Evolutionary conservation across 257 asterid species (phyloP).

Genomic region (Linderniella brevidens): DNA sequence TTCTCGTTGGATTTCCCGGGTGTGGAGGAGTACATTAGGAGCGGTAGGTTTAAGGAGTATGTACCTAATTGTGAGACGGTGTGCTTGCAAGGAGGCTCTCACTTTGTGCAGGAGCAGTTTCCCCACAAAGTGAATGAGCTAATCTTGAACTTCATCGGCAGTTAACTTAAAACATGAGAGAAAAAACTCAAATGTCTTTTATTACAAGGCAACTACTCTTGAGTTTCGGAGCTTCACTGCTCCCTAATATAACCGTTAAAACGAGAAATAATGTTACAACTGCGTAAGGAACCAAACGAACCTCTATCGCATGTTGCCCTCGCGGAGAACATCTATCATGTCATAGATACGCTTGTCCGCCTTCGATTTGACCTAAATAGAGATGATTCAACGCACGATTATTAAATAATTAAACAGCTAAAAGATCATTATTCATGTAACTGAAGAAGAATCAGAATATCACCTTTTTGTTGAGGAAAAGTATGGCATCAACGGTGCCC

Average conservation of each 20-base stretch:
- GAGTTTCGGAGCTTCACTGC: too few species aligned
- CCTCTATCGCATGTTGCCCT: constrained; percentile 75
- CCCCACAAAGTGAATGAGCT: constrained; percentile 40
- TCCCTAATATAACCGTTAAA: too few species aligned
- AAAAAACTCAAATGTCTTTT: too few species aligned
- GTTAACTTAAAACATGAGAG: too few species aligned
- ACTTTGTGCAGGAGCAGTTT: constrained; percentile 57
- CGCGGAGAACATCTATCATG: constrained; percentile 88
- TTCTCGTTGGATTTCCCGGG: constrained; percentile 44
- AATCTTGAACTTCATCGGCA: constrained; percentile 18
- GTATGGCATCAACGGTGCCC: constrained; percentile 88
- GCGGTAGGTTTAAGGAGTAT: constrained; percentile 19
- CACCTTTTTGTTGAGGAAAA: constrained; percentile 87
- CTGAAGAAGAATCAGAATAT: not conserved
- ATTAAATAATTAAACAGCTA: not conserved
- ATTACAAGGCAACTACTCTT: too few species aligned
- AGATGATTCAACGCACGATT: constrained; percentile 5
- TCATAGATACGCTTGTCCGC: constrained; percentile 61
- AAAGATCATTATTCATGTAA: not conserved
- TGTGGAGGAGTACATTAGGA: constrained; percentile 23
- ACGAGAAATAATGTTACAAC: too few species aligned
- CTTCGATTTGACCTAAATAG: constrained; percentile 43
- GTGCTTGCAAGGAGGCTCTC: constrained; percentile 39
- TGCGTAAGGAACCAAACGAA: too few species aligned
- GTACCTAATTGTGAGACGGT: constrained; percentile 25